A percentile compares a stretch with the other conserved stretches of the same genome.
phyloP scores from a whole-genome alignment of 768 basidiomycete genomes.

The Trametes cingulata region DNA sequence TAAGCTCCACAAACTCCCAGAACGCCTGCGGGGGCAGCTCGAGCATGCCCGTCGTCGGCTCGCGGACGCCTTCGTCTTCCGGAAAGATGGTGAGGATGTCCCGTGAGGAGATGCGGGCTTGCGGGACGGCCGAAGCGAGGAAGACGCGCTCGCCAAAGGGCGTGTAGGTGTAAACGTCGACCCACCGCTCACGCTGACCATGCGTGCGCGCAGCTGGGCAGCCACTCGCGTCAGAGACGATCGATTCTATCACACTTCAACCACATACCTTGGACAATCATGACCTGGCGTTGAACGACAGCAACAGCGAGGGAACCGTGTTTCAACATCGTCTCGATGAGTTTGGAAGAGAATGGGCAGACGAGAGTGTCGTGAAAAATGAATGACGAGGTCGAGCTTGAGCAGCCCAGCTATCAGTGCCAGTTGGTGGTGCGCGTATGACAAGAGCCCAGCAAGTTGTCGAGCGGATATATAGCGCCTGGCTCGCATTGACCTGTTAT shows the following conservation, averaged over 20 bases:
- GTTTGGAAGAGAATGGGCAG: neutral
- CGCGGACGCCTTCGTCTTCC: conserved; percentile 34
- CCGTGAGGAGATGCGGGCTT: conserved; percentile 59
- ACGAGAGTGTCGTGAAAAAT: neutral
- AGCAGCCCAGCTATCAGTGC: neutral
- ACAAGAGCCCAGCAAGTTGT: neutral
- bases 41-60: conserved; percentile 51
- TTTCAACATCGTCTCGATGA: conserved; percentile 21
- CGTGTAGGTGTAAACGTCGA: conserved; percentile 66
- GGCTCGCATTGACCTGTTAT: neutral
- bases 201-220: conserved; percentile 56
- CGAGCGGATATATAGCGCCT: neutral
- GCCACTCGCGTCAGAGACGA: neutral
- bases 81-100: conserved; percentile 65
- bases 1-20: conserved; percentile 56
- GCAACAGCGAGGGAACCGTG: conserved; percentile 67
- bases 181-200: conserved; percentile 51
- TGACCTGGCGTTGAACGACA: conserved; percentile 65
- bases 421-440: neutral
- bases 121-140: conserved; percentile 57
- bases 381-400: neutral
- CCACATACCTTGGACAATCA: conserved; percentile 62
- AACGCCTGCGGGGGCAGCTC: conserved; percentile 64
- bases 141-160: conserved; percentile 70
- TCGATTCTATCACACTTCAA: neutral